Evolutionary conservation across 371 early-diverging fungal species (phyloP).

Genomic region (Dichotomocladium elegans): DNA sequence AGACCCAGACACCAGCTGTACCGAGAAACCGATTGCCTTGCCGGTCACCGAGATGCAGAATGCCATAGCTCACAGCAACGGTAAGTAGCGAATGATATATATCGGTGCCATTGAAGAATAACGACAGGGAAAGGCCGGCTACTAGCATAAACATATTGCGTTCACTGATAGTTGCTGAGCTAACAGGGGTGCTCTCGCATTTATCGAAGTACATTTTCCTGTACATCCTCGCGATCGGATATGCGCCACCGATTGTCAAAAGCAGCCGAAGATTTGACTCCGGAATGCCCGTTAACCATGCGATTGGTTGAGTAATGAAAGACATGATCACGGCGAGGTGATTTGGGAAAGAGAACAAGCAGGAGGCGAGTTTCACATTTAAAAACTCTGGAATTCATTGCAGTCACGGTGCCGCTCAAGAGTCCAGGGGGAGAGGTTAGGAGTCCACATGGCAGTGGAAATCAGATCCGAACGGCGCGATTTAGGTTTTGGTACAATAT

Average conservation of each 20-base stretch:
- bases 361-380: no score
- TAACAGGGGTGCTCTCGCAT: conserved; percentile 14
- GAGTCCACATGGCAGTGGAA: no score
- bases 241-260: conserved; percentile 47
- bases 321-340: conserved; percentile 1
- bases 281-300: conserved; percentile 48
- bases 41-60: conserved; percentile 33
- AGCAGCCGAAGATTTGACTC: conserved; percentile 57
- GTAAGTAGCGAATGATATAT: conserved; percentile 61
- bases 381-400: no score
- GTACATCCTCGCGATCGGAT: conserved; percentile 52
- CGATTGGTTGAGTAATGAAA: conserved; percentile 24
- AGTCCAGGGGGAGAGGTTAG: not conserved
- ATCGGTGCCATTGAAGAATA: conserved; percentile 56
- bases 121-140: conserved; percentile 49
- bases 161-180: conserved; percentile 28
- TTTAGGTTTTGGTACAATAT: no score
- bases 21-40: conserved; percentile 42
- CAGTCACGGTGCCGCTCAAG: no score
- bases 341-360: no score
- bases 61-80: conserved; percentile 47
- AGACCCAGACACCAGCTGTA: conserved; percentile 45
- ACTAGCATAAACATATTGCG: conserved; percentile 50
- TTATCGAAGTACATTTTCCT: conserved; percentile 17
- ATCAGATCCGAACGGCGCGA: no score